These are phyloP conservation scores for Rhododendron vialii DNA, from an alignment of 148 eudicot species.

Conservation along the genomic window DNA sequence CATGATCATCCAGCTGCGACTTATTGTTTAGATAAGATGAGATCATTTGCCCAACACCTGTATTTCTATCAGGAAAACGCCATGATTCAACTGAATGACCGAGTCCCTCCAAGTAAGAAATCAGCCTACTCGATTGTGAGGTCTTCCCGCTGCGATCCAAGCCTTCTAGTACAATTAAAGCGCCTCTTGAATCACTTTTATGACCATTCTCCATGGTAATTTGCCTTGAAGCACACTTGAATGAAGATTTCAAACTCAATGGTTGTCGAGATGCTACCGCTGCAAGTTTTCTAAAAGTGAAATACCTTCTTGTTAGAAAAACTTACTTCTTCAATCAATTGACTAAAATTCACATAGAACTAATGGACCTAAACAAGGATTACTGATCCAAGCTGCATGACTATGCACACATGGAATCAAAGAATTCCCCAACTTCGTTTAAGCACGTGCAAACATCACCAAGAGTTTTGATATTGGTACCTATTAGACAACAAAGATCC, in stretches of 20 bases:
- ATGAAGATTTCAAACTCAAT: slow-evolving; percentile 11
- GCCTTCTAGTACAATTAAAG: slow-evolving; percentile 87
- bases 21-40: slow-evolving; percentile 78
- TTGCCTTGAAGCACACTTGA: slow-evolving; percentile 33
- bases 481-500: background rate
- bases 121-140: slow-evolving; percentile 59
- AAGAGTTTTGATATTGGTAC: background rate
- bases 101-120: slow-evolving; percentile 47
- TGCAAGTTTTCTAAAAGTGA: slow-evolving; percentile 21
- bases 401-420: background rate
- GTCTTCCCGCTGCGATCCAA: slow-evolving; percentile 96
- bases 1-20: slow-evolving; percentile 77
- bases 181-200: slow-evolving; percentile 55
- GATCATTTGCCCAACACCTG: slow-evolving; percentile 79
- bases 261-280: slow-evolving; percentile 7
- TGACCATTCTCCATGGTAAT: slow-evolving; percentile 47
- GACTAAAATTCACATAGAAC: background rate
- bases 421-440: background rate
- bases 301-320: background rate
- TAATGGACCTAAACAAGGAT: background rate
- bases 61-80: slow-evolving; percentile 87
- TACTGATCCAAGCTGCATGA: background rate
- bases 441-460: background rate
- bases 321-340: background rate
- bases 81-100: slow-evolving; percentile 70